These are phyloP conservation scores for Leptodermis oblonga DNA, from an alignment of 257 asterid genomes.

Conservation along the genomic window DNA sequence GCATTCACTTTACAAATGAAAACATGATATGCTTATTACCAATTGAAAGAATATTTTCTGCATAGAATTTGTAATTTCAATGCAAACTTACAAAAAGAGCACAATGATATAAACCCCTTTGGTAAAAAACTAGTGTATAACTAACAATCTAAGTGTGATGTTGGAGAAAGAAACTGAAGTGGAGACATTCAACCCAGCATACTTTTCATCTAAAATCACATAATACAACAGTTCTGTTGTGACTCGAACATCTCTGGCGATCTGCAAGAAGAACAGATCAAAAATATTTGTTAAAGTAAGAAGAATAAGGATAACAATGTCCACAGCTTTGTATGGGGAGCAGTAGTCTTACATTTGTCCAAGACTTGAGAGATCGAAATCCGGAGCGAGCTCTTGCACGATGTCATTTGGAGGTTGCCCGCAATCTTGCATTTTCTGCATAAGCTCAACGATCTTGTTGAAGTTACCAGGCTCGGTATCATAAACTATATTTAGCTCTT, in stretches of 20 bases:
- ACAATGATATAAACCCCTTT: neutral
- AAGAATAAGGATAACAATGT: neutral
- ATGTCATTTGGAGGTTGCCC: constrained; percentile 97
- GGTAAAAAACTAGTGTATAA: neutral
- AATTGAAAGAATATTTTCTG: neutral
- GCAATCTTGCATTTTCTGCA: constrained; percentile 99
- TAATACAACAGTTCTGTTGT: constrained; percentile 58
- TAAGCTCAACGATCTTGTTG: constrained; percentile 92
- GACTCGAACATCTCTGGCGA: constrained; percentile 80
- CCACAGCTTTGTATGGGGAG: too few species aligned
- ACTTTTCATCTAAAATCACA: constrained; percentile 36
- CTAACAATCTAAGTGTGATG: neutral
- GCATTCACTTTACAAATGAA: neutral
- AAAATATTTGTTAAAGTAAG: constrained; percentile 10
- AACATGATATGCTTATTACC: neutral
- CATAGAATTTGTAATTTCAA: neutral
- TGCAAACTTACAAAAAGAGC: constrained; percentile 1
- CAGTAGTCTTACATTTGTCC: constrained; percentile 70
- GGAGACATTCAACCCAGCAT: neutral
- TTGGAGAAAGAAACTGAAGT: neutral
- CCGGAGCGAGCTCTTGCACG: constrained; percentile 90
- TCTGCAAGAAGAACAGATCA: constrained; percentile 41
- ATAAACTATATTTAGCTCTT: constrained; percentile 60
- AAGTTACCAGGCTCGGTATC: constrained; percentile 78
- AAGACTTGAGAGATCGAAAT: constrained; percentile 62